A percentile compares a stretch with the other conserved stretches of the same genome.
These are phyloP conservation scores for Fraxinus nigra DNA, from an alignment of 305 asterid species.

Conservation along the genomic window DNA sequence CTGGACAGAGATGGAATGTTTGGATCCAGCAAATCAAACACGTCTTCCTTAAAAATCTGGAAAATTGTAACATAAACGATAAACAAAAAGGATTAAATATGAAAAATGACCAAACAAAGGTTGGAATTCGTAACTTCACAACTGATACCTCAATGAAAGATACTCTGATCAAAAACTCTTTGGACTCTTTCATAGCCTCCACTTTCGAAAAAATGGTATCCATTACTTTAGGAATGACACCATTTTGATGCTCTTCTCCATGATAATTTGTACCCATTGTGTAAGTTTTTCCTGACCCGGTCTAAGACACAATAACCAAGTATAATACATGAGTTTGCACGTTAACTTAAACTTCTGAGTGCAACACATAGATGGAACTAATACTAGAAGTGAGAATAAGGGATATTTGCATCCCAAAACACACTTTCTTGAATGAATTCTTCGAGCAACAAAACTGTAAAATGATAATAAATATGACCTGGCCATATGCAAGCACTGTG, in stretches of 20 bases:
- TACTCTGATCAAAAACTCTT: slow-evolving; percentile 77
- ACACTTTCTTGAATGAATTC: background rate
- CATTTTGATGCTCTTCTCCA: slow-evolving; percentile 67
- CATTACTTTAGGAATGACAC: slow-evolving; percentile 86
- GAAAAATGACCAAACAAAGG: background rate
- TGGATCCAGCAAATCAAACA: slow-evolving; percentile 75
- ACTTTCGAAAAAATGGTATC: slow-evolving; percentile 67
- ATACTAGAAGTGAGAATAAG: background rate
- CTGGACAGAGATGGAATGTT: slow-evolving; percentile 33
- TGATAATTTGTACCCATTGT: slow-evolving; percentile 98
- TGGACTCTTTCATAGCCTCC: slow-evolving; percentile 56
- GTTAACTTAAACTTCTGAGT: background rate
- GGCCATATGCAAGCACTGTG: slow-evolving; percentile 96
- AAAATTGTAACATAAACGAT: slow-evolving; percentile 5
- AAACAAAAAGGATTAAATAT: background rate
- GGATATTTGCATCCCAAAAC: background rate
- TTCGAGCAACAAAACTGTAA: background rate
- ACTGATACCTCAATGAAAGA: slow-evolving; percentile 84
- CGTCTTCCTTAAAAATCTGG: slow-evolving; percentile 96
- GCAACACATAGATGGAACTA: background rate
- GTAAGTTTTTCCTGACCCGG: slow-evolving; percentile 96
- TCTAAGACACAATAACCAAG: slow-evolving; percentile 39
- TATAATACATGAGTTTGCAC: background rate
- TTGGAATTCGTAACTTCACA: slow-evolving; percentile 1
- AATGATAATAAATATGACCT: slow-evolving; percentile 40